A percentile compares a stretch with the other conserved stretches of the same genome.
These are phyloP conservation scores for Tricholoma furcatifolium DNA, from an alignment of 768 basidiomycete species.

Conservation along the genomic window DNA sequence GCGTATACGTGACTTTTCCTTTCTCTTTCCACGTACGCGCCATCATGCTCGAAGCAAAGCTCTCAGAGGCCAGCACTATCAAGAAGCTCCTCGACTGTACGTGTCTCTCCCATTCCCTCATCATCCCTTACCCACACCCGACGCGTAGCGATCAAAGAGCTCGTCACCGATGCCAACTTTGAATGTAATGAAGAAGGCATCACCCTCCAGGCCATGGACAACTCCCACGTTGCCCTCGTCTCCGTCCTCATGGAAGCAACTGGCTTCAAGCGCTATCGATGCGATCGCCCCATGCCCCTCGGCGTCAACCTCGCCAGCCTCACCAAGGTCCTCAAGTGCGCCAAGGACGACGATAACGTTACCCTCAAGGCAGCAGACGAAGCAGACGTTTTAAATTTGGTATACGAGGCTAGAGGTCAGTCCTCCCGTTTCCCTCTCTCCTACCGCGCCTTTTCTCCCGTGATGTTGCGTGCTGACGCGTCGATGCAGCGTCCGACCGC, in stretches of 20 bases:
- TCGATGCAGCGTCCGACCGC: slow-evolving; percentile 73
- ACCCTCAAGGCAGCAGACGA: slow-evolving; percentile 91
- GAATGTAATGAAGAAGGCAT: slow-evolving; percentile 96
- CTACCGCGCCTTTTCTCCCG: too few species aligned
- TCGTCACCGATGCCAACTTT: slow-evolving; percentile 97
- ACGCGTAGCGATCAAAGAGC: slow-evolving; percentile 89
- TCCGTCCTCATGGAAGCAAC: slow-evolving; percentile 75
- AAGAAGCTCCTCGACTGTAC: slow-evolving; percentile 93
- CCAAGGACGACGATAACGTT: slow-evolving; percentile 92
- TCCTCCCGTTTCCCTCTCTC: slow-evolving; percentile 13
- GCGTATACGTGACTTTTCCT: slow-evolving; percentile 10
- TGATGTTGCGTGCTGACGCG: not conserved
- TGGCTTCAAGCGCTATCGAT: slow-evolving; percentile 87
- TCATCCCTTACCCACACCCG: not conserved
- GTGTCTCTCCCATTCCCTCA: slow-evolving; percentile 19
- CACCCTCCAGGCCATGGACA: slow-evolving; percentile 97
- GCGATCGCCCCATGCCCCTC: slow-evolving; percentile 92
- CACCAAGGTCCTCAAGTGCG: slow-evolving; percentile 95
- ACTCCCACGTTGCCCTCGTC: slow-evolving; percentile 98
- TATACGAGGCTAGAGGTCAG: slow-evolving; percentile 89
- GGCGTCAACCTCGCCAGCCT: slow-evolving; percentile 86
- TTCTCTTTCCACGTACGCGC: slow-evolving; percentile 23
- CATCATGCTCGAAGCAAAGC: slow-evolving; percentile 86
- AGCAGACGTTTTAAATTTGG: slow-evolving; percentile 81
- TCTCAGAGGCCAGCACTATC: slow-evolving; percentile 82